These are phyloP conservation scores for Alnus rubra DNA, from an alignment of 306 rosid genomes.

Conservation along the genomic window DNA sequence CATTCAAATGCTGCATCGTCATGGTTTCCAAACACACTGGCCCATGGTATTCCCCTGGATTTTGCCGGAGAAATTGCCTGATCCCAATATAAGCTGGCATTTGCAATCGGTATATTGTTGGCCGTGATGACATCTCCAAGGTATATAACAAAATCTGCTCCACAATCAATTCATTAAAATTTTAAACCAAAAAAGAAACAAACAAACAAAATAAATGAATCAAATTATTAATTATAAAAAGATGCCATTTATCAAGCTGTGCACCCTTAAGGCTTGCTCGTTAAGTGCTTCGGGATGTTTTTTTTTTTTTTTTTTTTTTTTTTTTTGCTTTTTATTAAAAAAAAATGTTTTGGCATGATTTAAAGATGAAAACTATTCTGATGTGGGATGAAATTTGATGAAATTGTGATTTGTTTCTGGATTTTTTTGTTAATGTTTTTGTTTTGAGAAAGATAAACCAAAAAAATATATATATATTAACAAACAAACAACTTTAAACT, in stretches of 20 bases:
- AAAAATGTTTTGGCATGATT: too few species aligned
- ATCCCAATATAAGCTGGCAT: constrained; percentile 84
- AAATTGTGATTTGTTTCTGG: too few species aligned
- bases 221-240: not conserved
- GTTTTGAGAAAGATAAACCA: too few species aligned
- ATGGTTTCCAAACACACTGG: constrained; percentile 82
- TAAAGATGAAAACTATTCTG: too few species aligned
- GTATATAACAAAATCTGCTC: constrained; percentile 81
- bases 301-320: too few species aligned
- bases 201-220: not conserved
- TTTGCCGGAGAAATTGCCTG: constrained; percentile 70
- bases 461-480: too few species aligned
- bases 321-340: too few species aligned
- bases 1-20: constrained; percentile 82
- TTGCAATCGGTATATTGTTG: constrained; percentile 63
- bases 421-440: too few species aligned
- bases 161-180: constrained; percentile 15
- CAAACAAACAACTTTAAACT: not conserved
- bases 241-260: not conserved
- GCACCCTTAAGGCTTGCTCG: too few species aligned
- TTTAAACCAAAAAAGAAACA: not conserved
- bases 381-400: too few species aligned
- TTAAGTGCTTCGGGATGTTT: too few species aligned
- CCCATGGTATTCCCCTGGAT: constrained; percentile 72
- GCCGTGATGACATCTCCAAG: constrained; percentile 91